phyloP scores from a whole-genome alignment of 768 basidiomycete species.

The Trametes gibbosa region DNA sequence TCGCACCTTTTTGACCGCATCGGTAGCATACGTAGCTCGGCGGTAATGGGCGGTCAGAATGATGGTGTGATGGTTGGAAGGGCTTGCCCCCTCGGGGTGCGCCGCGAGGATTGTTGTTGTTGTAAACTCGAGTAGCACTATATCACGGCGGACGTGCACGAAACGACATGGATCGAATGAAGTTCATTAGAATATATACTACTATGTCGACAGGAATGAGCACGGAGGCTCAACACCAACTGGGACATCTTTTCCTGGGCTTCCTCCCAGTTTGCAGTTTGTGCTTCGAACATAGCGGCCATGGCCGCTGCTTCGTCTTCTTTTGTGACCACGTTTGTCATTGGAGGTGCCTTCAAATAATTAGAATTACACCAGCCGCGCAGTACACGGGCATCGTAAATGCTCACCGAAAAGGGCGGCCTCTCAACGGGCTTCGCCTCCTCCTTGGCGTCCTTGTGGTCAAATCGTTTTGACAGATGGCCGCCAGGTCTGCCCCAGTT shows the following conservation, averaged over 20 bases:
- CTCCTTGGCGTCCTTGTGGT: slow-evolving; percentile 59
- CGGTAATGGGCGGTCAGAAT: slow-evolving; percentile 78
- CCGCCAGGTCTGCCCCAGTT: slow-evolving; percentile 65
- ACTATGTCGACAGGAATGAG: slow-evolving; percentile 63
- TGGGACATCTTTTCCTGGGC: slow-evolving; percentile 99
- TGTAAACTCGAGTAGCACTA: slow-evolving; percentile 68
- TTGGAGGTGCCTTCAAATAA: slow-evolving; percentile 15
- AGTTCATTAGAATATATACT: slow-evolving; percentile 71
- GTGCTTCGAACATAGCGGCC: slow-evolving; percentile 97
- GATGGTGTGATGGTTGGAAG: slow-evolving; percentile 46
- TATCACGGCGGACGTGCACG: slow-evolving; percentile 26
- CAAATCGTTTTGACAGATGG: slow-evolving; percentile 84
- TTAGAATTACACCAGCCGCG: too few species aligned
- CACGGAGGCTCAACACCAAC: slow-evolving; percentile 73
- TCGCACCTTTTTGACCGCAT: slow-evolving; percentile 92
- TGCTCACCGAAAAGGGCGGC: slow-evolving; percentile 1
- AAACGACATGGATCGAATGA: slow-evolving; percentile 37
- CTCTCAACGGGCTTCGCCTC: slow-evolving; percentile 3
- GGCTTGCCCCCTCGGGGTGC: slow-evolving; percentile 61
- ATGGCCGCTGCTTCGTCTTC: slow-evolving; percentile 93
- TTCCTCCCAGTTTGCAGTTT: slow-evolving; percentile 95
- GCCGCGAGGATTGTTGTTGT: slow-evolving; percentile 60
- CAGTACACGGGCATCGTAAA: not conserved
- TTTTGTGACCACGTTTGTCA: slow-evolving; percentile 37
- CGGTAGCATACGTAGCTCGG: slow-evolving; percentile 98